Evolutionary conservation across 1,139 yeast species (phyloP).

Genomic region (Blastobotrys serpentis): DNA sequence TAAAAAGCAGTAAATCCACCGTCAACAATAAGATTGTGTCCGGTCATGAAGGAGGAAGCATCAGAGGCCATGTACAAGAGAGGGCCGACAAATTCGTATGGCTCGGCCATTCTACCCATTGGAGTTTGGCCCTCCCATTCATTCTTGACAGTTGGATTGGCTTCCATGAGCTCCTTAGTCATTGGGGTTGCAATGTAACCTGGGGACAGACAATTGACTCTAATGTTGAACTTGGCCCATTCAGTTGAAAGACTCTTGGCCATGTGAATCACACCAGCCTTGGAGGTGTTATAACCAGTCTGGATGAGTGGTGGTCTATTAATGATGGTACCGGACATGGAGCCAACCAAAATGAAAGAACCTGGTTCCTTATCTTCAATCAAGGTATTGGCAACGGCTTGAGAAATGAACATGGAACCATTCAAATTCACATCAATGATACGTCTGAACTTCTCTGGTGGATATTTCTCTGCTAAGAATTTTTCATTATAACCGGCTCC

Average conservation of each 20-base stretch:
- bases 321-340: slow-evolving; percentile 79
- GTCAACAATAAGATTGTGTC: slow-evolving; percentile 73
- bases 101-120: slow-evolving; percentile 40
- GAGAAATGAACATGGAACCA: slow-evolving; percentile 21
- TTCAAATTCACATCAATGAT: slow-evolving; percentile 19
- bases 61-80: slow-evolving; percentile 67
- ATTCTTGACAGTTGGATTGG: slow-evolving; percentile 42
- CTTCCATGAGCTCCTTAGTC: slow-evolving; percentile 41
- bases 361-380: slow-evolving; percentile 50
- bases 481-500: slow-evolving; percentile 76
- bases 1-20: slow-evolving; percentile 73
- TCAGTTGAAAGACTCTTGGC: slow-evolving; percentile 73
- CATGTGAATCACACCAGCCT: slow-evolving; percentile 77
- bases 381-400: slow-evolving; percentile 58
- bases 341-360: slow-evolving; percentile 69
- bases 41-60: slow-evolving; percentile 78
- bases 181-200: slow-evolving; percentile 71
- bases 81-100: slow-evolving; percentile 57
- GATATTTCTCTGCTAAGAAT: slow-evolving; percentile 71
- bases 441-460: slow-evolving; percentile 60
- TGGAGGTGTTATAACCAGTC: slow-evolving; percentile 75
- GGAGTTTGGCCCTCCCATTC: slow-evolving; percentile 64
- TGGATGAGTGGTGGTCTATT: slow-evolving; percentile 70
- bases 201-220: slow-evolving; percentile 75
- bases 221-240: slow-evolving; percentile 72